phyloP scores from a whole-genome alignment of 768 basidiomycete genomes.

The Rhodosporidiobolus sp. region DNA sequence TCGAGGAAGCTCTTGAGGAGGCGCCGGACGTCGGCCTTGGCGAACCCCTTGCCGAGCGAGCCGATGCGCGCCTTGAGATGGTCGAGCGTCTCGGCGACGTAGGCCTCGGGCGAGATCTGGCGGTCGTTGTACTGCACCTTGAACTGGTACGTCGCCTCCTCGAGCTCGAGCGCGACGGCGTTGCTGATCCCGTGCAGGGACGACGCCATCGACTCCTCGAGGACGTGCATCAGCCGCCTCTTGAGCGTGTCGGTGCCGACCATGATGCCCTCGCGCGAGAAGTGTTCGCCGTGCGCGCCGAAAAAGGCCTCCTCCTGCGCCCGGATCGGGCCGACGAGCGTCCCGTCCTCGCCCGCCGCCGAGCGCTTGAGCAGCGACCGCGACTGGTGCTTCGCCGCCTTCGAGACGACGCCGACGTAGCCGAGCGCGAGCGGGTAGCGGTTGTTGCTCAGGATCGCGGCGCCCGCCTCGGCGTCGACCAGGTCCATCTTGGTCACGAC shows the following conservation, averaged over 20 bases:
- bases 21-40: conserved; percentile 78
- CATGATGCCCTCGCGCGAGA: conserved; percentile 58
- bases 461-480: conserved; percentile 79
- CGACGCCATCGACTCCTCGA: conserved; percentile 95
- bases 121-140: conserved; percentile 98
- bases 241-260: conserved; percentile 88
- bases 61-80: conserved; percentile 81
- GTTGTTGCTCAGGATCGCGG: conserved; percentile 74
- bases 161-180: conserved; percentile 92
- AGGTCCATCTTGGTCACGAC: conserved; percentile 99
- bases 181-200: conserved; percentile 94
- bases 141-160: conserved; percentile 97
- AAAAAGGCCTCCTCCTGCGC: conserved; percentile 53
- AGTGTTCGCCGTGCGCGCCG: conserved; percentile 48
- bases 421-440: conserved; percentile 96
- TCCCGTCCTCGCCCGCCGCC: conserved; percentile 43
- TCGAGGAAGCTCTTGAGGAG: conserved; percentile 91
- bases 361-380: conserved; percentile 15
- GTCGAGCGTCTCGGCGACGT: conserved; percentile 96
- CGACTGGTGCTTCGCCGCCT: conserved; percentile 52
- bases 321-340: conserved; percentile 55
- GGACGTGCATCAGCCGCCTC: conserved; percentile 87
- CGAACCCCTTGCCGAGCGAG: conserved; percentile 77
- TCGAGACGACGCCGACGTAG: conserved; percentile 94
- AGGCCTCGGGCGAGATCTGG: conserved; percentile 88